Evolutionary conservation across 169 alveolate genomes (phyloP).

Genomic region (Eimeria nieschulzi): DNA sequence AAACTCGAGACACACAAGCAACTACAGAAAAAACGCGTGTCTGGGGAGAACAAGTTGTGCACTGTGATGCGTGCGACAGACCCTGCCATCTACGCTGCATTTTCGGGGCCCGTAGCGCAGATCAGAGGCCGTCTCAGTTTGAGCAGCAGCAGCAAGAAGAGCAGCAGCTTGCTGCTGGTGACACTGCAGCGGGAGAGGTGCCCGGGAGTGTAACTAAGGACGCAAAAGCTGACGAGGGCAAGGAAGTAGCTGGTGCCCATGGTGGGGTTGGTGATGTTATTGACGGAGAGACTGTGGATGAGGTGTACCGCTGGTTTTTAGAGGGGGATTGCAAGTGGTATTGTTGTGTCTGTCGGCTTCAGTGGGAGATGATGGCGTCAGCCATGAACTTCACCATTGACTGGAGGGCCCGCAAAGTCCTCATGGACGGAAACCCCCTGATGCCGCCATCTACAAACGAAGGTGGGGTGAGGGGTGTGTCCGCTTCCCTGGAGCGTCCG

Average conservation of each 20-base stretch:
- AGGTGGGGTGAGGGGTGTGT: not conserved
- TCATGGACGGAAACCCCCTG: slow-evolving; percentile 51
- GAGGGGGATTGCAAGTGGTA: slow-evolving; percentile 63
- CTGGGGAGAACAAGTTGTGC: slow-evolving; percentile 75
- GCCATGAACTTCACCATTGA: slow-evolving; percentile 62
- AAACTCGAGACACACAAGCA: not conserved
- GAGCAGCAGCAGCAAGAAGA: slow-evolving; percentile 21
- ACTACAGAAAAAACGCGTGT: not conserved
- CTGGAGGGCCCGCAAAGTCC: slow-evolving; percentile 56
- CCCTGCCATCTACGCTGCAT: slow-evolving; percentile 81
- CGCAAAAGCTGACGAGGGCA: not conserved
- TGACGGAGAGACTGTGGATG: slow-evolving; percentile 52
- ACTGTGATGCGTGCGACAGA: slow-evolving; percentile 86
- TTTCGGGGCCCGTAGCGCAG: slow-evolving; percentile 32
- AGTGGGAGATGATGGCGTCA: slow-evolving; percentile 66
- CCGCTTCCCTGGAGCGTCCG: not conserved
- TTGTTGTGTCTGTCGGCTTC: slow-evolving; percentile 56
- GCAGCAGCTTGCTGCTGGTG: slow-evolving; percentile 20
- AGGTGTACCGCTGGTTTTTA: slow-evolving; percentile 56
- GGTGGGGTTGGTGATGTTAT: slow-evolving; percentile 6
- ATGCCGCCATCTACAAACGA: not conserved
- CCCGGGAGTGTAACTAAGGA: not conserved
- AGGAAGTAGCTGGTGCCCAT: not conserved
- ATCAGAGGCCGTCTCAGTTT: not conserved
- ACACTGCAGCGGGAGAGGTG: not conserved